Base-by-base conservation (phyloP, 2,329 filamentous ascomycete genomes). In the Polychaeton citri region DNA sequence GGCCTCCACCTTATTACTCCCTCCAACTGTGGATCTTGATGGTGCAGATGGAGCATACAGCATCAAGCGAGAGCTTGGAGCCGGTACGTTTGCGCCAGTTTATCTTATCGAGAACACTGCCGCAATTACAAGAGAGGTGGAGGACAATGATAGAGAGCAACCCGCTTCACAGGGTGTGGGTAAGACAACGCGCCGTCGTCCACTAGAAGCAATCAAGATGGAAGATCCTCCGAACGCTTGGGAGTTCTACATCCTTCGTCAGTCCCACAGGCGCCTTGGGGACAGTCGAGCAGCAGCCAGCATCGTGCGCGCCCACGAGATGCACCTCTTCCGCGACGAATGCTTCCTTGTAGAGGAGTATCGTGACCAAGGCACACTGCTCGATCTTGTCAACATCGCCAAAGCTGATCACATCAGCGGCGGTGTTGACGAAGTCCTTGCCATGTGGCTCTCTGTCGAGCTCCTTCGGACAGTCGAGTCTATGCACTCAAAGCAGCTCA, bases 231-330 rank as follows among this genome's bases (percentile, higher is more conserved):
- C 88, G 0, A 81, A 78, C 4, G 71, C 82, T 0, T 98, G 90
- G 90, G 90, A 98, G 54, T 98, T 96, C 54, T 82, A 94, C 61
- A 92, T 98, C 59, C 85, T 96, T 65, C 79, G 84, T 2, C 74
- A 85, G 37, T 76, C 82, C 2, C 83, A 88, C 44, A 66, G 72
- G 16, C 81, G 90, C 1, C 68, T 98, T 0, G 80, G 79, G 0
- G 69, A 79, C 1, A 43, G 39, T 2, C 77, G 88, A 10, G 79
- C 81, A 0, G 70, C 76, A 1, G 76, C 83, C 3, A 92, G 83
- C 10, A 69, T 98, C 39, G 76, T 93, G 2, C 72, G 76, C 24
- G 88, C 81, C 0, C 81, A 94, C 46, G 88, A 95, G 55, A 76
- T 95, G 65, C 90, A 96, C 53, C 69, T 95, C 6, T 96, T 88